Evolutionary conservation across 192 early-diverging fungal genomes (phyloP).

Genomic region (Backusella parvicylindrica): DNA sequence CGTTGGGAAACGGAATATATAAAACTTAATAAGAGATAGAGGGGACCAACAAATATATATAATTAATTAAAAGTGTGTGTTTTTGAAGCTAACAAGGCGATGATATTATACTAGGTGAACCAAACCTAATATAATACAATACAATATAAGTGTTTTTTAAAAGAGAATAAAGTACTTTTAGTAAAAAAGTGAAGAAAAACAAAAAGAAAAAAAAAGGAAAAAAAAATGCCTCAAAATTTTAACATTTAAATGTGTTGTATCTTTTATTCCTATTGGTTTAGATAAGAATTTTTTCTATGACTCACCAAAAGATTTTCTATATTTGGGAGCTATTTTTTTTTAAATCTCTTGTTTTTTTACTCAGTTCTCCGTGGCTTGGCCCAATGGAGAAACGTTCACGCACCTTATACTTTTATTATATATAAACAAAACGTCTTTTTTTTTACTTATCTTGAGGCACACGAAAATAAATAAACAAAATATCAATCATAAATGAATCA

Average conservation of each 20-base stretch:
- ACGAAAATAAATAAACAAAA: background rate
- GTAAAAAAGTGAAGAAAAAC: background rate
- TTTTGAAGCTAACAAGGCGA: background rate
- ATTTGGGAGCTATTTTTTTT: background rate
- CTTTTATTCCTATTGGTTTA: background rate
- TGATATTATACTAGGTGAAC: constrained; percentile 3
- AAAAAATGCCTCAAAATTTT: background rate
- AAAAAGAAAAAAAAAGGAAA: background rate
- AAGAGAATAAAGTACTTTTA: background rate
- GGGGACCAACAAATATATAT: constrained; percentile 7
- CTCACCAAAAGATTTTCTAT: background rate
- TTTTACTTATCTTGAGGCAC: background rate
- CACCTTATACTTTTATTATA: background rate
- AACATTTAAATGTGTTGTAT: background rate
- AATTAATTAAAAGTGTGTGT: background rate
- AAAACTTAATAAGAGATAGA: background rate
- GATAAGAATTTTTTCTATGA: constrained; percentile 4
- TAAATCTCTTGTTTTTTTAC: background rate
- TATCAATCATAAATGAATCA: too few relatives aligned
- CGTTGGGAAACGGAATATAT: constrained; percentile 1
- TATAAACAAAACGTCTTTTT: background rate
- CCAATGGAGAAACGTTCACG: background rate
- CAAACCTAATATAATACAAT: background rate
- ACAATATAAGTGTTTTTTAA: background rate
- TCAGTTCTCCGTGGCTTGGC: background rate